Conservation (phyloP, 2,329 filamentous ascomycete genomes). For the Pseudonectria buxi region DNA sequence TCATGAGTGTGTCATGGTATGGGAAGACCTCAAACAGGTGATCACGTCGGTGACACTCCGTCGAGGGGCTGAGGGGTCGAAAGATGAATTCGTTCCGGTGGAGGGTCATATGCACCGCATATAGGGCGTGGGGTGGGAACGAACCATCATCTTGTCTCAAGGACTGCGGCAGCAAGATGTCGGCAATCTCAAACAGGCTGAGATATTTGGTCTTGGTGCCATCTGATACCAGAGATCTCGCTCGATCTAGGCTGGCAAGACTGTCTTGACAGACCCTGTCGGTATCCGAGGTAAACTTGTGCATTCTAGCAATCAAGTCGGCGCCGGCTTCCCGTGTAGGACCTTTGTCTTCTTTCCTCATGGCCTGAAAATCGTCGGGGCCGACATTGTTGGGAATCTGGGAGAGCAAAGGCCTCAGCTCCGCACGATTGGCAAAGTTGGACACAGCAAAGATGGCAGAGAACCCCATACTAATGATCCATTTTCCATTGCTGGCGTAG, state of each 20-base stretch:
- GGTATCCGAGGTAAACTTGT: conserved; percentile 35
- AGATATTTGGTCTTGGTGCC: conserved; percentile 35
- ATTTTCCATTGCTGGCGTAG: conserved; percentile 46
- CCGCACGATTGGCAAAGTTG: conserved; percentile 35
- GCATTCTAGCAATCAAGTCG: conserved; percentile 41
- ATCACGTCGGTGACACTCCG: conserved; percentile 41
- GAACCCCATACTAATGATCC: conserved; percentile 36
- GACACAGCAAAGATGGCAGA: conserved; percentile 44
- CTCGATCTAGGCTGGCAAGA: conserved; percentile 41
- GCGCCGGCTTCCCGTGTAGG: conserved; percentile 39
- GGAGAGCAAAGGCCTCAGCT: conserved; percentile 33
- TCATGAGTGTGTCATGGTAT: conserved; percentile 20
- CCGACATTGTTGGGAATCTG: conserved; percentile 22
- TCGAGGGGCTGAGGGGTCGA: conserved; percentile 41
- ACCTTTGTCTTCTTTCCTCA: conserved; percentile 30
- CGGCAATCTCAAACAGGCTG: conserved; percentile 45
- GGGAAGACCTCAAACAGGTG: conserved; percentile 54
- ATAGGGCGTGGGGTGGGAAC: conserved; percentile 46
- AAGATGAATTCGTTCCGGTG: conserved; percentile 55
- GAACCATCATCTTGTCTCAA: conserved; percentile 29
- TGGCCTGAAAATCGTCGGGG: conserved; percentile 24
- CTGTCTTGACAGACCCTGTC: conserved; percentile 42
- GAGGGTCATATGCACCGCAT: conserved; percentile 64
- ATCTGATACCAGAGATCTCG: conserved; percentile 34
- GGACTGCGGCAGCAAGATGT: conserved; percentile 33